Evolutionary conservation across 169 alveolate species (phyloP), one percentile per base, ranked within the genome.

Genomic region (Sarcocystis neurona): DNA sequence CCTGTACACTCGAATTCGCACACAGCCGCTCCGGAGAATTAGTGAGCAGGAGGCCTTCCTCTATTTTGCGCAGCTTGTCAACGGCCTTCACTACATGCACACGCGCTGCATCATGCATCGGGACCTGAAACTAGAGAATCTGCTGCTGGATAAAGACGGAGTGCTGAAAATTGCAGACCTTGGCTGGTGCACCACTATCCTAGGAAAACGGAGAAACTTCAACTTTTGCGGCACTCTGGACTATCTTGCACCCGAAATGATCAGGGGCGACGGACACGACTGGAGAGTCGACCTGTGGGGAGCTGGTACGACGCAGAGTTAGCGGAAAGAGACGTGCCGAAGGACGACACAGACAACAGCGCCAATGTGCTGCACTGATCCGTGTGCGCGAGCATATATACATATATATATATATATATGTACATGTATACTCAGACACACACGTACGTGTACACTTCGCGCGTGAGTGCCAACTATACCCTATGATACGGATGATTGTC

Each of bases 181-280:
- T 89, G 99, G 99, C 8, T 96, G 98, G 98, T 93, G 95, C 34
- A 93, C 93, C 72, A 91, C 93, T 39, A 78, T 89, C 70, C 75
- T 82, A 2, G 93, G 94, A 18, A 53, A 77, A 46, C 32, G 79
- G 53, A 87, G 72, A 23, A 95, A 97, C 89, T 92, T 90, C 47
- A 97, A 97, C 58, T 97, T 95, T 89, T 97, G 98, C 88, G 99
- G 99, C 0, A 97, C 99, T 3, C 93, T 96, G n/a, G 99, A 95
- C 70, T 96, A 97, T 77, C 90, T 96, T 39, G 97, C 99, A 0
- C 99, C 99, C 39, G 99, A 97, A 92, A 97, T 97, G 97, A 95
- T 97, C 85, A 91, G 92, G 87, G 96, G 97, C 74, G 80, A 79
- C 34, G 98, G 98, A n/a, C 99, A 97, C 87, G 98, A 97, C 86